Conservation (phyloP, 1,284 basidiomycete species). For the Cystobasidium slooffiae region DNA sequence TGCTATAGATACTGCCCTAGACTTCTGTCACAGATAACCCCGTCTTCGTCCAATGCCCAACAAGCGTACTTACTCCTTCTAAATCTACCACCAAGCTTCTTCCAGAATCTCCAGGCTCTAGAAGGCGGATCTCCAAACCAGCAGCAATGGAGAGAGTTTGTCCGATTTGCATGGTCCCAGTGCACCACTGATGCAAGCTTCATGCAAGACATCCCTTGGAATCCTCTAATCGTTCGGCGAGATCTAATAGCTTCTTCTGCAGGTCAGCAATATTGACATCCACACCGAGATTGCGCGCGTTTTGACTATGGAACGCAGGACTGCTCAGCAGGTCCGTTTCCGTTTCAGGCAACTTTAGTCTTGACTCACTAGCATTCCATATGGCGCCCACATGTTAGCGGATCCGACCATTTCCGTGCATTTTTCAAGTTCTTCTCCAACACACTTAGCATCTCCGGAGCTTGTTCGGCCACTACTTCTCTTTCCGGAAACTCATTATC, state of each 20-base stretch:
- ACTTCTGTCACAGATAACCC: too few species aligned
- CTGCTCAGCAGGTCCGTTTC: too few species aligned
- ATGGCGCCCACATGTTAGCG: neutral
- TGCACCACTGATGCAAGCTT: too few species aligned
- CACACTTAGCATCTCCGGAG: neutral
- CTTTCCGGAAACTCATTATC: conserved; percentile 13
- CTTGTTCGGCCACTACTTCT: neutral
- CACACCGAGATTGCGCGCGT: neutral
- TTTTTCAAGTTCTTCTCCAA: conserved; percentile 7
- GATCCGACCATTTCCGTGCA: neutral
- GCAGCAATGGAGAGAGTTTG: too few species aligned
- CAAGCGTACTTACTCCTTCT: too few species aligned
- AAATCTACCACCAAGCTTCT: too few species aligned
- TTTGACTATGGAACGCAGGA: neutral
- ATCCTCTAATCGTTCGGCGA: neutral
- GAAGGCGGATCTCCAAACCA: too few species aligned
- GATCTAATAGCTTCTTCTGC: neutral
- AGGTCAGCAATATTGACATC: conserved; percentile 6
- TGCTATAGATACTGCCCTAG: too few species aligned
- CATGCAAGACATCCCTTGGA: neutral
- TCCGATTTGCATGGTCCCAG: too few species aligned
- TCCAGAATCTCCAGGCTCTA: too few species aligned
- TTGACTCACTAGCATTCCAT: conserved; percentile 24
- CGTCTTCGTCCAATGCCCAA: too few species aligned
- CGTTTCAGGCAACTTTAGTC: neutral